Base-by-base conservation (phyloP, 2,329 filamentous ascomycete species). In the Cryphonectria carpinicola region DNA sequence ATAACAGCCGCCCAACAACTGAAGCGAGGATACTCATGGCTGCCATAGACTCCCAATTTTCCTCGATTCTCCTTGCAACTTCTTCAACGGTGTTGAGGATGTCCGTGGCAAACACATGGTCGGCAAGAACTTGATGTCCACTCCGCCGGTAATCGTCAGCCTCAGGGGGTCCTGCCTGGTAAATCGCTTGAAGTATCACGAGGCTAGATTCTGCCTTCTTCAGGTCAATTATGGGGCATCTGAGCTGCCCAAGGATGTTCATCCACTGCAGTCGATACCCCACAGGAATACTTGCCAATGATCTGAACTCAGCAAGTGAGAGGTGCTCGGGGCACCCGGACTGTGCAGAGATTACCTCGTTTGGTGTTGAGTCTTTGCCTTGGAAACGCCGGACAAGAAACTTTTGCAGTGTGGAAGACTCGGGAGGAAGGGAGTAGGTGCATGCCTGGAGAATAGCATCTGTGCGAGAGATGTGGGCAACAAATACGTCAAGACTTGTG, bases 211-310 rank as follows among this genome's bases (percentile, higher is more conserved):
- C 85, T 0, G 79, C 70, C 58, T 85, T 84, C 14, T 83, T 85
- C 49, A 88, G 84, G 61, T 88, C 84, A 0, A 91, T 67, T 1
- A 79, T 79, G 0, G 85, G 83, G 1, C 80, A 78, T 0, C 78
- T 76, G 3, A 91, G 76, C 74, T 90, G 84, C 0, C 81, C 75
- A 0, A 88, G 75, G 3, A 91, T 84, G 67, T 89, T 90, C 11
- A 80, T 74, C 85, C 88, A 91, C 66, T 88, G 86, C 11, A 89
- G 77, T 0, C 77, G 75, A 25, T 81, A 70, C 0, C 88, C 88
- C 1, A 84, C 75, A 0, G 85, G 82, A 3, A 91, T 73, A 0
- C 82, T 75, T 0, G 81, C 80, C n/a, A 90, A 82, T 0, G 83
- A 80, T 66, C 86, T 85, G 75, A 84, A 90, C 67, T 92, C 88